These are phyloP conservation scores for Coniochaeta prunicola DNA, from an alignment of 2,329 filamentous ascomycete genomes.

Conservation along the genomic window DNA sequence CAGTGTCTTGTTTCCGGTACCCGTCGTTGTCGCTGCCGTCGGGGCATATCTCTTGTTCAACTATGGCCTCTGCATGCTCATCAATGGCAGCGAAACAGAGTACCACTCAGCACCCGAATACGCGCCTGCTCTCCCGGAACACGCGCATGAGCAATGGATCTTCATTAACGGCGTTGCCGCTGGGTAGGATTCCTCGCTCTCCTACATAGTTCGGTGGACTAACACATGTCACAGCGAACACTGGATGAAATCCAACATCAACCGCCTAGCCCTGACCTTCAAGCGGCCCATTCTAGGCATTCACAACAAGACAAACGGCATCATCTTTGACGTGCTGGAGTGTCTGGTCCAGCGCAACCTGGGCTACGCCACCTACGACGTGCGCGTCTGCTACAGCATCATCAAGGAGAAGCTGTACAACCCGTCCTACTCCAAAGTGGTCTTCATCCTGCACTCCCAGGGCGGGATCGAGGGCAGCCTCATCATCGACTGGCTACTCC, in stretches of 20 bases:
- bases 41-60: conserved; percentile 42
- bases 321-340: conserved; percentile 70
- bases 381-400: conserved; percentile 52
- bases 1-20: conserved; percentile 39
- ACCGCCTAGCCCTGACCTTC: conserved; percentile 66
- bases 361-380: conserved; percentile 61
- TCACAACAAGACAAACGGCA: conserved; percentile 66
- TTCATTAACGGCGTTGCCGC: conserved; percentile 68
- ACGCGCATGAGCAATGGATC: conserved; percentile 66
- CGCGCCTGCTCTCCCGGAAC: conserved; percentile 38
- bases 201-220: background rate
- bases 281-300: conserved; percentile 63
- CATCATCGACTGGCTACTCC: conserved; percentile 69
- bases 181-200: conserved; percentile 32
- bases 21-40: conserved; percentile 32
- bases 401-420: conserved; percentile 59
- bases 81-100: conserved; percentile 43
- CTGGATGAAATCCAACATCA: conserved; percentile 64
- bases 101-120: conserved; percentile 48
- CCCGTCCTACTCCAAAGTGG: conserved; percentile 55
- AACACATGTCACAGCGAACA: conserved; percentile 31
- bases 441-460: conserved; percentile 71
- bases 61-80: conserved; percentile 39
- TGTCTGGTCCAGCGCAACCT: conserved; percentile 72
- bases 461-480: conserved; percentile 68